These are phyloP conservation scores for Leptodermis oblonga DNA, from an alignment of 257 asterid genomes.

Conservation along the genomic window DNA sequence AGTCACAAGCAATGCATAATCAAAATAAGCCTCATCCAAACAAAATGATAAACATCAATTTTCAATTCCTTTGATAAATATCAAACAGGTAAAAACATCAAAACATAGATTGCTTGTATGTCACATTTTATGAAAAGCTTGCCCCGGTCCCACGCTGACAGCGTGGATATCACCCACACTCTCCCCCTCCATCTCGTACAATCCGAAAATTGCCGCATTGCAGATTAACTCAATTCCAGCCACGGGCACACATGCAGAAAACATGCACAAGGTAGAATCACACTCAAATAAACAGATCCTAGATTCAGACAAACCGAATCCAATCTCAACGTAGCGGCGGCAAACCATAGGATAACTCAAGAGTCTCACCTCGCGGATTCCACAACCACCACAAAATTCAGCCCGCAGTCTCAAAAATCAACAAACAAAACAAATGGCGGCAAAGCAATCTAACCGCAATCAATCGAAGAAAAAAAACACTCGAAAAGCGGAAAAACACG, in stretches of 20 bases:
- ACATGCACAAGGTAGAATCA: conserved; percentile 10
- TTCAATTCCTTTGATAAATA: background rate
- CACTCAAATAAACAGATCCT: background rate
- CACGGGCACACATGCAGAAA: conserved; percentile 2
- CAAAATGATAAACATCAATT: background rate
- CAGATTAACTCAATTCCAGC: background rate
- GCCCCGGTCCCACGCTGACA: background rate
- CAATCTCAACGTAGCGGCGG: conserved; percentile 5
- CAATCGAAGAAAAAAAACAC: conserved; percentile 2
- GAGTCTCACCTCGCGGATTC: background rate
- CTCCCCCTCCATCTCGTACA: background rate
- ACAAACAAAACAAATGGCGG: background rate
- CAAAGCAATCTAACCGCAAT: too few species aligned
- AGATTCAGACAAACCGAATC: conserved; percentile 3
- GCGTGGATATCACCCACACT: background rate
- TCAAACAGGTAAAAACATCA: background rate
- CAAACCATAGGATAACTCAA: background rate
- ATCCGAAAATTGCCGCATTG: background rate
- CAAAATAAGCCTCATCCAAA: too few species aligned
- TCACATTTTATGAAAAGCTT: background rate
- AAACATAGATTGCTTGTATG: background rate
- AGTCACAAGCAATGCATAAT: background rate
- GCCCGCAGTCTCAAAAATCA: background rate
- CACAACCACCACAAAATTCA: background rate
- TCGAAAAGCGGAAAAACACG: background rate